Percentiles rank a stretch among this genome's conserved stretches.
Conservation (phyloP, 108 stramenopile genomes). For the Halocafeteria seosinensis region DNA sequence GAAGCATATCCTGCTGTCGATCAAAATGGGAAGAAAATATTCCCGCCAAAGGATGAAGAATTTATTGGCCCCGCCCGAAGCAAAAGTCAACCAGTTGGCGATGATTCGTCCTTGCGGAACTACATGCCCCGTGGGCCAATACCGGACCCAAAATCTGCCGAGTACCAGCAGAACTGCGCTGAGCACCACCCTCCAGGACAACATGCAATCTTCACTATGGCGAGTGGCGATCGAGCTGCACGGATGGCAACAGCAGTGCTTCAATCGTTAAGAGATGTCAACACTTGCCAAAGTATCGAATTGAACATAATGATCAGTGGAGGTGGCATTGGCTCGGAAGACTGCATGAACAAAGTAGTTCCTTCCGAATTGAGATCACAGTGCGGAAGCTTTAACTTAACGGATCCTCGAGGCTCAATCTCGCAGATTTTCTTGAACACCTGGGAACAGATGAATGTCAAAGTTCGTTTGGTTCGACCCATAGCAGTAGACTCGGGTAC, state of each 20-base stretch:
- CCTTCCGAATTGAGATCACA: background rate
- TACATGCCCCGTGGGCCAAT: too few relatives aligned
- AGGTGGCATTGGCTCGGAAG: background rate
- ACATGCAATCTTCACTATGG: constrained; percentile 1
- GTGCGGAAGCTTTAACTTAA: background rate
- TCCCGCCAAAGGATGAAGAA: too few relatives aligned
- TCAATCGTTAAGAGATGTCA: background rate
- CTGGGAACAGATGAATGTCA: background rate
- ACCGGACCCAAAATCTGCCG: too few relatives aligned
- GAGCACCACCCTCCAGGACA: too few relatives aligned
- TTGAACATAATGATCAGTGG: background rate
- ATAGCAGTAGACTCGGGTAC: background rate
- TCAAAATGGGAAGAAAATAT: too few relatives aligned
- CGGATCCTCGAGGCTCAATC: background rate
- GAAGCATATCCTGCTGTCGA: too few relatives aligned
- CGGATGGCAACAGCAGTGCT: background rate
- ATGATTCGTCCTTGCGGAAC: too few relatives aligned
- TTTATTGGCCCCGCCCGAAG: too few relatives aligned
- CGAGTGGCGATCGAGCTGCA: background rate
- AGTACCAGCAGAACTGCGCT: too few relatives aligned
- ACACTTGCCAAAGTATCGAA: background rate
- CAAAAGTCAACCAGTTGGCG: too few relatives aligned
- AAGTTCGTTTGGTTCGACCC: background rate
- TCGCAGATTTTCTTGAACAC: background rate
- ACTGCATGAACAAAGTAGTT: background rate